Evolutionary conservation across 148 eudicot genomes (phyloP).

Genomic region (Amaranthus palmeri): DNA sequence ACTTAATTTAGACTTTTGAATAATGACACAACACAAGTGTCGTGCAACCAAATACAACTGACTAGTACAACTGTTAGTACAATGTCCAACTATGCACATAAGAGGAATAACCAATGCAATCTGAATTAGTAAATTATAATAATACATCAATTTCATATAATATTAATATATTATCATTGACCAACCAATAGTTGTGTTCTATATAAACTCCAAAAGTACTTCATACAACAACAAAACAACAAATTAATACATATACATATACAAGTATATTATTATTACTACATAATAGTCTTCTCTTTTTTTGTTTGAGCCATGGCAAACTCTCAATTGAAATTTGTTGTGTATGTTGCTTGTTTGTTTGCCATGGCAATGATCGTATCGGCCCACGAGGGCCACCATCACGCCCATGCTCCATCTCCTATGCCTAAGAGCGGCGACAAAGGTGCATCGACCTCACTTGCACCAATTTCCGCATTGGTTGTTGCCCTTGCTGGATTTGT

Average conservation of each 20-base stretch:
- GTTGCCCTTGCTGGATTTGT: constrained; percentile 10
- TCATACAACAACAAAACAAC: neutral
- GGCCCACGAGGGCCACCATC: constrained; percentile 12
- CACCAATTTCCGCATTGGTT: constrained; percentile 18
- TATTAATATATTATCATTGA: neutral
- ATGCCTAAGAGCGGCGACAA: neutral
- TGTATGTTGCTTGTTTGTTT: constrained; percentile 10
- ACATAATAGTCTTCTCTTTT: neutral
- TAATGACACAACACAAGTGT: neutral
- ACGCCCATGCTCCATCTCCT: neutral
- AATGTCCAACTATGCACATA: neutral
- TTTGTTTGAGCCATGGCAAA: constrained; percentile 7
- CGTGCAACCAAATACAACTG: neutral
- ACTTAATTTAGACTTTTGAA: too few relatives aligned
- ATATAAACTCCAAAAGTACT: constrained; percentile 1
- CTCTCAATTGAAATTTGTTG: neutral
- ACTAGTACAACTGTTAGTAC: constrained; percentile 11
- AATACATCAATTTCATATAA: neutral
- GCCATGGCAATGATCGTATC: constrained; percentile 12
- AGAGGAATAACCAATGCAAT: too few relatives aligned
- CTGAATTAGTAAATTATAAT: neutral
- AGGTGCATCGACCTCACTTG: neutral
- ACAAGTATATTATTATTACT: neutral
- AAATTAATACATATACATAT: neutral
- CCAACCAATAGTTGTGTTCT: neutral